Base-by-base conservation (phyloP, 2,329 filamentous ascomycete species). In the Fusarium sp. region DNA sequence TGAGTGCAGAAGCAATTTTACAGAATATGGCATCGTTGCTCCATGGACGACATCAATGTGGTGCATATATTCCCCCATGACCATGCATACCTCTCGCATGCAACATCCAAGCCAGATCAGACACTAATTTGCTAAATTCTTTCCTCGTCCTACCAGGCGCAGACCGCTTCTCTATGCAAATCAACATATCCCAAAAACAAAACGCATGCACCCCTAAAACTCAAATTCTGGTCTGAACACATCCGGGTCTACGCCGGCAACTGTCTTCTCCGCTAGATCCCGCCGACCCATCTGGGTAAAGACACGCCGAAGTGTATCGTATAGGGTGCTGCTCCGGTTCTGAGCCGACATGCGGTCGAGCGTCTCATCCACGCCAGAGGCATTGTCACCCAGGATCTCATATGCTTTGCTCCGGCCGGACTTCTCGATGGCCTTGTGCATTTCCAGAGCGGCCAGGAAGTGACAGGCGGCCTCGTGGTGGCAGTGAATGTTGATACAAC, bases 401-500 rank as follows among this genome's bases (percentile, higher is more conserved):
- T 92, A 85, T 5, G 93, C 95, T 78, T 92, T 90, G 76, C 93
- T 91, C 58, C 93, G 87, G 6, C 93, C 94, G 75, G 94, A 92
- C 74, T 88, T 88, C 81, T 97, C 94, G 15, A 97, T 93, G 9
- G 94, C 90, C 78, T 96, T 94, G 84, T 99, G 96, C 94, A 99
- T 97, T 54, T 91, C 91, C 48, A 99, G 84, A 1, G 96, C 95
- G 5, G 94, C 93, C 15, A 99, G 87, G 58, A 99, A 87, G 80
- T 99, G 96, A 63, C 93, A 91, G 4, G 96, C 96, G 0, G 96
- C 96, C 81, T 98, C 93, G 17, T 92, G 91, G 77, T 94, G 94
- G 80, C 95, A 97, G 54, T 94, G 94, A 72, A 98, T 97, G 80
- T 98, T 98, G 79, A 99, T 98, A 79, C 96, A 98, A 61, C 89